phyloP scores from a whole-genome alignment of 371 early-diverging fungal species.

The Smittium culicis region DNA sequence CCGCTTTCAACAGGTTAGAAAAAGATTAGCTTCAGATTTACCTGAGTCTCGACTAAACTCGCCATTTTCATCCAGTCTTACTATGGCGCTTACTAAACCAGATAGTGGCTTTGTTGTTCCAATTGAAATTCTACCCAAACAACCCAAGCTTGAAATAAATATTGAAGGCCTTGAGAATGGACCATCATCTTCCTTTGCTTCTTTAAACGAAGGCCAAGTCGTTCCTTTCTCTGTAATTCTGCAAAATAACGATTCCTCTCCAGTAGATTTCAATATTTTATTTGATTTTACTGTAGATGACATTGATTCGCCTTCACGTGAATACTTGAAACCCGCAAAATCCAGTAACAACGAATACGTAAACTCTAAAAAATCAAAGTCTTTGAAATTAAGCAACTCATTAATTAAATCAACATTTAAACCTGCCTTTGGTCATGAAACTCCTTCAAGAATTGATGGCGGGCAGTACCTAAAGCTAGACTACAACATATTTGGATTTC shows the following conservation, averaged over 20 bases:
- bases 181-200: neutral
- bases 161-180: neutral
- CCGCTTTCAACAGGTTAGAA: neutral
- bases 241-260: constrained; percentile 1
- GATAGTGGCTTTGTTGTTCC: constrained; percentile 6
- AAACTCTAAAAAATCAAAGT: neutral
- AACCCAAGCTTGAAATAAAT: constrained; percentile 3
- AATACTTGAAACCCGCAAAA: neutral
- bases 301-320: neutral
- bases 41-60: neutral
- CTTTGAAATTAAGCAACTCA: neutral
- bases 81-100: neutral
- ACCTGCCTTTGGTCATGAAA: neutral
- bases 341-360: neutral
- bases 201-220: constrained; percentile 1
- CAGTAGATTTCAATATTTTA: neutral
- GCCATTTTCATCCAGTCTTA: neutral
- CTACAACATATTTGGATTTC: neutral
- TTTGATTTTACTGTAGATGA: neutral
- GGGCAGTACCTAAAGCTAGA: neutral
- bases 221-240: neutral
- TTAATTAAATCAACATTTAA: neutral
- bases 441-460: neutral
- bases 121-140: neutral
- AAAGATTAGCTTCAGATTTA: neutral